phyloP scores from a whole-genome alignment of 1,139 yeast genomes.

The Kodamaea alishanica region DNA sequence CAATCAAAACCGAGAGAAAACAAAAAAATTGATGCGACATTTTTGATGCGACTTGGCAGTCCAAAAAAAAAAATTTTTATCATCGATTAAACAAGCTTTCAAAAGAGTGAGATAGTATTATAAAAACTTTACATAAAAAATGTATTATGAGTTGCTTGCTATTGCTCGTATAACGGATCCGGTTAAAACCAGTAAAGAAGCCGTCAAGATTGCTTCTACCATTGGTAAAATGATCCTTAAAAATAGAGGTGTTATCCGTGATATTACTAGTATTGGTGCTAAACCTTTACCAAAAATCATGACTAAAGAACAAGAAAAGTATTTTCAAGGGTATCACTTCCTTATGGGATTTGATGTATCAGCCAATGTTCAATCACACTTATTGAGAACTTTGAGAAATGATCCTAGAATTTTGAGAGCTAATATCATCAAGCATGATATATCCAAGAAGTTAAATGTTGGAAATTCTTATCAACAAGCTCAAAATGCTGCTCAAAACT shows the following conservation, averaged over 20 bases:
- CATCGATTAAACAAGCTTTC: slow-evolving; percentile 2
- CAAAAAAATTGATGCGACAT: too few species aligned
- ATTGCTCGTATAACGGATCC: slow-evolving; percentile 76
- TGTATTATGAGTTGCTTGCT: slow-evolving; percentile 90
- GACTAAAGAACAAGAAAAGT: slow-evolving; percentile 82
- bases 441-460: slow-evolving; percentile 48
- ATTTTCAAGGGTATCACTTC: slow-evolving; percentile 87
- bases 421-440: slow-evolving; percentile 65
- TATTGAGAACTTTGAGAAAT: slow-evolving; percentile 70
- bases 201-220: slow-evolving; percentile 69
- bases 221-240: slow-evolving; percentile 78
- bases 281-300: slow-evolving; percentile 76
- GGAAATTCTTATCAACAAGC: slow-evolving; percentile 50
- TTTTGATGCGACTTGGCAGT: too few species aligned
- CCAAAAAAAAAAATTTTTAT: neutral
- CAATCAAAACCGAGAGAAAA: neutral
- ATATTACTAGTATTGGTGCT: slow-evolving; percentile 74
- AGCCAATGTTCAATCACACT: slow-evolving; percentile 80
- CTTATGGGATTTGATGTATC: slow-evolving; percentile 83
- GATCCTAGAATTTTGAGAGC: slow-evolving; percentile 92
- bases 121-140: slow-evolving; percentile 21
- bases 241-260: slow-evolving; percentile 90
- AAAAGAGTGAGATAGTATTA: neutral
- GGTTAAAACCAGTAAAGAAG: slow-evolving; percentile 54
- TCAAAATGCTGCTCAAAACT: slow-evolving; percentile 14